These are phyloP conservation scores for Didymella pinodella DNA, from an alignment of 2,329 filamentous ascomycete genomes.

Conservation along the genomic window DNA sequence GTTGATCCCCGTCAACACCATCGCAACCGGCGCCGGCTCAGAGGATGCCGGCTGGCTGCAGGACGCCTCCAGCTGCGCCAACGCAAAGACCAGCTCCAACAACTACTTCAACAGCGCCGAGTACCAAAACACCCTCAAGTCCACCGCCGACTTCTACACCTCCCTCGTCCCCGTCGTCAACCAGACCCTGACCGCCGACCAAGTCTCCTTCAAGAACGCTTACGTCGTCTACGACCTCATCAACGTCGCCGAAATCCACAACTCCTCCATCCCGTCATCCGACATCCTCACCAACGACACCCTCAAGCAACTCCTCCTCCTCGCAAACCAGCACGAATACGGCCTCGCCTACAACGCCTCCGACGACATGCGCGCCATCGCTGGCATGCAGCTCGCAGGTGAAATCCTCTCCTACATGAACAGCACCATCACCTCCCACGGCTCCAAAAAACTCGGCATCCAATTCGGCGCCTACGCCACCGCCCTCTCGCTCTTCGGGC, in stretches of 20 bases:
- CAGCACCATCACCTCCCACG: slow-evolving; percentile 50
- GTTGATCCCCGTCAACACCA: slow-evolving; percentile 75
- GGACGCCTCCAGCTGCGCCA: slow-evolving; percentile 63
- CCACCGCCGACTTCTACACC: slow-evolving; percentile 63
- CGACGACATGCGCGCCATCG: slow-evolving; percentile 55
- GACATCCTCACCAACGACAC: slow-evolving; percentile 66
- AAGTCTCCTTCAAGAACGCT: slow-evolving; percentile 68
- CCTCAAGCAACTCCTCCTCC: slow-evolving; percentile 70
- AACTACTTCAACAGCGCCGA: slow-evolving; percentile 62
- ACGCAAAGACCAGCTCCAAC: slow-evolving; percentile 65
- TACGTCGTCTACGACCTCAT: slow-evolving; percentile 69
- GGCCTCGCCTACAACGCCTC: slow-evolving; percentile 79
- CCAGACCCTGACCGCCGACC: slow-evolving; percentile 56
- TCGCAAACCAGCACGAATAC: slow-evolving; percentile 83
- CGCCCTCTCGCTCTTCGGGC: slow-evolving; percentile 69
- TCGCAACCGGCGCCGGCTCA: slow-evolving; percentile 66
- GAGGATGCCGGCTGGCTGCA: slow-evolving; percentile 67
- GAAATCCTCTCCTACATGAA: slow-evolving; percentile 57
- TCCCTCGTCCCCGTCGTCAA: slow-evolving; percentile 62
- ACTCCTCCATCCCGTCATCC: slow-evolving; percentile 65
- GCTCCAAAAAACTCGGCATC: slow-evolving; percentile 57
- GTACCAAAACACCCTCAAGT: slow-evolving; percentile 58
- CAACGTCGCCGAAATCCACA: slow-evolving; percentile 70
- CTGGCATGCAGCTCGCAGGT: slow-evolving; percentile 58
- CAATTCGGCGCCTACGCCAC: slow-evolving; percentile 70